Evolutionary conservation across 208 protist species (phyloP), one percentile per base, ranked within the genome.

Genomic region (Trypanosoma vivax): DNA sequence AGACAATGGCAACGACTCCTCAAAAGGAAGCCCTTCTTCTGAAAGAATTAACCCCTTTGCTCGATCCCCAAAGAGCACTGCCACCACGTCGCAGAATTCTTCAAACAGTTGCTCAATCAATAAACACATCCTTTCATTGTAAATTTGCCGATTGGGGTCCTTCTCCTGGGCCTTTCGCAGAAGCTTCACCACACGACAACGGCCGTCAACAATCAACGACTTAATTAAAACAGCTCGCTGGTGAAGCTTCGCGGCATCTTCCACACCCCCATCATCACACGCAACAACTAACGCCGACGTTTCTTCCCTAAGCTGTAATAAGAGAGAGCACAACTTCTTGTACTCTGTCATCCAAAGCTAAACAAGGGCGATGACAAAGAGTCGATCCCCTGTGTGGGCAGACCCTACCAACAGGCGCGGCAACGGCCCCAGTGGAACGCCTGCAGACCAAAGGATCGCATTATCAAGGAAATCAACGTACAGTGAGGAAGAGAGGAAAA

Each of bases 121-220:
- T 4, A n/a, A 52, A 39, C 83, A 95, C 88, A 95, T 95, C 7
- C 31, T 63, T 41, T 95, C 81, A 56, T 95, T 95, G 67, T 90
- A 95, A 3, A 95, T 88, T 49, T 95, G 88, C 13, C 66, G 59
- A 42, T 95, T 73, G 0, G 83, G 83, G 47, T 95, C 66, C 9
- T 69, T 85, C 46, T 95, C 83, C 16, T 70, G 63, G 0, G 78
- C 83, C 41, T 85, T 91, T 5, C 50, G 40, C 0, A 85, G 46
- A 47, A 95, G 71, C 43, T 92, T 90, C 3, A 69, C 55, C 16
- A 94, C 30, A 5, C 83, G 79, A 19, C 68, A 67, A 24, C 41
- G 57, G 10, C 58, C 71, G 35, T 60, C 60, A 18, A 48, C 18
- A 37, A 70, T 57, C 2, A 53, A 33, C n/a, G 48, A 21, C 30